Conservation (phyloP, 2,329 filamentous ascomycete genomes). For the Aspergillus sp. region DNA sequence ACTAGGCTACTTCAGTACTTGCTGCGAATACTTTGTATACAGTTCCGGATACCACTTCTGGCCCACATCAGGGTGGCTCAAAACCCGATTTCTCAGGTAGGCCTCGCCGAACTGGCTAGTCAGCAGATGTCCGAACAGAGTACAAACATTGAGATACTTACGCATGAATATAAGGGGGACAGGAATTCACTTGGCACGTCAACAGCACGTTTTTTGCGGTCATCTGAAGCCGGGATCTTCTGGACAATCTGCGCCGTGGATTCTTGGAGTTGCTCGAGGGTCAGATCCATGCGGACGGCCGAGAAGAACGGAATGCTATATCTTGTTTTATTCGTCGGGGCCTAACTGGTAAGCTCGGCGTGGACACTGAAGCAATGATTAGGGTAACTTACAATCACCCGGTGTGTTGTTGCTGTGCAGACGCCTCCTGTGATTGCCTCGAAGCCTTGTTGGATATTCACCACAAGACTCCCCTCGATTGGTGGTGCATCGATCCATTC, state of each 20-base stretch:
- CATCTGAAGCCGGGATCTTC: constrained; percentile 22
- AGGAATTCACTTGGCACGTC: constrained; percentile 32
- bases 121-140: not conserved
- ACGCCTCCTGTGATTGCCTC: constrained; percentile 50
- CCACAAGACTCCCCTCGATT: constrained; percentile 37
- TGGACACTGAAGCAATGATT: not conserved
- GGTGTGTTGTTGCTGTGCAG: constrained; percentile 38
- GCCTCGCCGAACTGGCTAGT: constrained; percentile 28
- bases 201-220: constrained; percentile 23
- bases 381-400: constrained; percentile 22
- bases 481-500: constrained; percentile 40
- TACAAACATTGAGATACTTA: constrained; percentile 9
- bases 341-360: constrained; percentile 9
- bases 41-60: constrained; percentile 29
- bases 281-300: constrained; percentile 43
- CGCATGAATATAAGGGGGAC: constrained; percentile 28
- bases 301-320: constrained; percentile 51
- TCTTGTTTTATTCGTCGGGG: constrained; percentile 21
- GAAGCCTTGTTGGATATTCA: constrained; percentile 47
- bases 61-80: constrained; percentile 31
- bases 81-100: constrained; percentile 28
- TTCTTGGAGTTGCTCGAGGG: constrained; percentile 35
- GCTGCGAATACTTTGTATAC: constrained; percentile 21
- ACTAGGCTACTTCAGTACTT: constrained; percentile 7
- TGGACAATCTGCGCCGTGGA: constrained; percentile 25